Evolutionary conservation across 148 eudicot genomes (phyloP).

Genomic region (Rhododendron mucronatum): DNA sequence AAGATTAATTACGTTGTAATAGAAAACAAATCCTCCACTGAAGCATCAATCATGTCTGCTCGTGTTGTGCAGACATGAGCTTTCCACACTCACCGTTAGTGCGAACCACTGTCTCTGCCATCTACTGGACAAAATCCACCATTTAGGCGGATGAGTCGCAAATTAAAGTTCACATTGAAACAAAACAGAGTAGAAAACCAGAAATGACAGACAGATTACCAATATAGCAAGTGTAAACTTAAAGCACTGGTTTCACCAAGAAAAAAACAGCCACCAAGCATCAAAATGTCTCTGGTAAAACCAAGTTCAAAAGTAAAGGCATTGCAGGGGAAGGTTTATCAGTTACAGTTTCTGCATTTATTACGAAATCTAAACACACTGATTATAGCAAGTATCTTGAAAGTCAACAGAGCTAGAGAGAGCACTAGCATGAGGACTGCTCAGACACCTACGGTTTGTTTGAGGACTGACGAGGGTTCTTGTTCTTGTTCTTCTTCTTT

Average conservation of each 20-base stretch:
- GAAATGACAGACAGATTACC: neutral
- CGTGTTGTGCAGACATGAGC: no score
- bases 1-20: no score
- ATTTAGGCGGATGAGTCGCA: no score
- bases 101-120: no score
- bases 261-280: neutral
- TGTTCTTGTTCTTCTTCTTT: neutral
- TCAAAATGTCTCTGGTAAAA: neutral
- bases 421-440: neutral
- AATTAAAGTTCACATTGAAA: neutral
- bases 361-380: neutral
- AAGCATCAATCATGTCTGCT: no score
- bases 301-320: neutral
- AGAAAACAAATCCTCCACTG: no score
- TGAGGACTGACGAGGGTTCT: neutral
- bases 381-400: neutral
- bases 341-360: neutral
- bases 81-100: no score
- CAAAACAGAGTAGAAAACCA: neutral
- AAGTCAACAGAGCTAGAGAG: neutral
- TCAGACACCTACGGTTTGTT: neutral
- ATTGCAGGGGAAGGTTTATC: neutral
- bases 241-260: neutral
- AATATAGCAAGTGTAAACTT: neutral
- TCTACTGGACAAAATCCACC: no score